Conservation (phyloP, 495 filamentous ascomycete species). For the Platismatia glauca region DNA sequence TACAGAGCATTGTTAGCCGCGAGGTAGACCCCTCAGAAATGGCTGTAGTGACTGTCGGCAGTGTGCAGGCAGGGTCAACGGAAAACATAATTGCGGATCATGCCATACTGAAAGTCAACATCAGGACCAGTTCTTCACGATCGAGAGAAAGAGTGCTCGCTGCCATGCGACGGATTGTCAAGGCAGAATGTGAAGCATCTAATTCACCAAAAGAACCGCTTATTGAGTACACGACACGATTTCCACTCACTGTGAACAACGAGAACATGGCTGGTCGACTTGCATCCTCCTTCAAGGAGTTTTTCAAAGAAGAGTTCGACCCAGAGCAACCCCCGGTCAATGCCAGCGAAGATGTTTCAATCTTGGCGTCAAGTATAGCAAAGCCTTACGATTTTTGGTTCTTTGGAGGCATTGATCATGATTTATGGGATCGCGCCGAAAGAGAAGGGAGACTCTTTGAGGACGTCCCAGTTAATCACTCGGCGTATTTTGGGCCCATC, state of each 20-base stretch:
- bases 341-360: conserved; percentile 41
- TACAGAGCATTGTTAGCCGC: conserved; percentile 44
- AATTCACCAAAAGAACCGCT: conserved; percentile 38
- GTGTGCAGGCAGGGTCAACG: conserved; percentile 42
- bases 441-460: conserved; percentile 18
- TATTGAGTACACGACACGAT: conserved; percentile 37
- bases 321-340: conserved; percentile 30
- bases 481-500: conserved; percentile 49
- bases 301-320: conserved; percentile 38
- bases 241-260: conserved; percentile 40
- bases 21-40: conserved; percentile 41
- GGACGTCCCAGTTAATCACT: conserved; percentile 46
- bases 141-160: conserved; percentile 34
- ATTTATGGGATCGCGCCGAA: conserved; percentile 37
- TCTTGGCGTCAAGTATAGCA: conserved; percentile 31
- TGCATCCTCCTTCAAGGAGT: conserved; percentile 28
- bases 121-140: conserved; percentile 35
- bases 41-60: conserved; percentile 44
- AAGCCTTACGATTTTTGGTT: conserved; percentile 41
- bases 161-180: conserved; percentile 41
- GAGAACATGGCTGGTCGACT: conserved; percentile 25
- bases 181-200: conserved; percentile 41
- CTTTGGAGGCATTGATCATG: conserved; percentile 36
- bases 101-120: conserved; percentile 41
- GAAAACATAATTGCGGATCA: conserved; percentile 46